These are phyloP conservation scores for Thermoascus crustaceus DNA, from an alignment of 2,329 filamentous ascomycete species.

Conservation along the genomic window DNA sequence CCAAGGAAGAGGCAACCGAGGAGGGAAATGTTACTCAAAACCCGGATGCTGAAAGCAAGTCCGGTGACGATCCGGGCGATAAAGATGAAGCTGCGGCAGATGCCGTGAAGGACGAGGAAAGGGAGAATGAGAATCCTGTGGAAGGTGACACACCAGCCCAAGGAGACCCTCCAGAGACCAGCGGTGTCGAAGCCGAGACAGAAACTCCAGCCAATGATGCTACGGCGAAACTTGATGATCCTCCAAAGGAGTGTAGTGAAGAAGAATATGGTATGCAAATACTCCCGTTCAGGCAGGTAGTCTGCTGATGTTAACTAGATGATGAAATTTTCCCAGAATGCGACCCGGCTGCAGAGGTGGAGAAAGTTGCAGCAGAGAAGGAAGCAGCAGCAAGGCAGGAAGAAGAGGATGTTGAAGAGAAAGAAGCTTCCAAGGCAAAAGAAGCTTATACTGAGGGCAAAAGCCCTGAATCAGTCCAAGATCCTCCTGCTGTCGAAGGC, in stretches of 20 bases:
- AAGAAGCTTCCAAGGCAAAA: slow-evolving; percentile 11
- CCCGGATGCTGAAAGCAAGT: slow-evolving; percentile 1
- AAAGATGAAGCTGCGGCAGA: neutral
- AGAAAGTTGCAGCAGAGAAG: slow-evolving; percentile 27
- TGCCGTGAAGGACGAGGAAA: slow-evolving; percentile 7
- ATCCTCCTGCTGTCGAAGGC: slow-evolving; percentile 9
- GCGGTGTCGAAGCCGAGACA: neutral
- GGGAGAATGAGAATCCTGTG: slow-evolving; percentile 4
- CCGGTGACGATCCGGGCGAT: neutral
- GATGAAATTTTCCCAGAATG: slow-evolving; percentile 26
- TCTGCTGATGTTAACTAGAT: slow-evolving; percentile 18
- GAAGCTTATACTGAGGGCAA: slow-evolving; percentile 8
- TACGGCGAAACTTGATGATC: neutral
- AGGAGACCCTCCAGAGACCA: neutral
- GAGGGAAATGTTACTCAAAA: slow-evolving; percentile 8
- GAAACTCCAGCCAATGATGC: slow-evolving; percentile 2
- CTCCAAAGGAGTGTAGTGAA: slow-evolving; percentile 18
- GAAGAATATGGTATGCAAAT: slow-evolving; percentile 6
- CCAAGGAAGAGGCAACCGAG: slow-evolving; percentile 9
- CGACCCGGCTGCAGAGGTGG: slow-evolving; percentile 21
- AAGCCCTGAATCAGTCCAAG: slow-evolving; percentile 7
- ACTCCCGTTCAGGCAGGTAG: too few relatives aligned
- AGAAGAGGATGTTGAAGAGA: slow-evolving; percentile 23
- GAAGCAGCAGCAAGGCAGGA: slow-evolving; percentile 24
- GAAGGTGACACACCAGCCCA: neutral